Conservation (phyloP, 257 asterid genomes). For the Salvia rosmarinus region DNA sequence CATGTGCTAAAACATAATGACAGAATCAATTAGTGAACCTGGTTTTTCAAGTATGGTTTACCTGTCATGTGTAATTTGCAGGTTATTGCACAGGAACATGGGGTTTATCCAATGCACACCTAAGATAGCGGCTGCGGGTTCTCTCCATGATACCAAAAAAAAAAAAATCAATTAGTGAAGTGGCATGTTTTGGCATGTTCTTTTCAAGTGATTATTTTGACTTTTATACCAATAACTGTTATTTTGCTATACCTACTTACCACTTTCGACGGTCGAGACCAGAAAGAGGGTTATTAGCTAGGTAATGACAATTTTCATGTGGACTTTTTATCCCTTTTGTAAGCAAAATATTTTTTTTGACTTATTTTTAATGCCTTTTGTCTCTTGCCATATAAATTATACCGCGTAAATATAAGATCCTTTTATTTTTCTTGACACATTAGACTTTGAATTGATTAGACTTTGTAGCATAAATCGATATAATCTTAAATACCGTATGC, state of each 20-base stretch:
- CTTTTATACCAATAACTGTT: not conserved
- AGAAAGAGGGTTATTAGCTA: slow-evolving; percentile 17
- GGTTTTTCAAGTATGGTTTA: too few species aligned
- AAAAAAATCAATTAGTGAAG: slow-evolving; percentile 26
- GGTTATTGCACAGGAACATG: too few species aligned
- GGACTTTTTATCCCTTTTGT: slow-evolving; percentile 16
- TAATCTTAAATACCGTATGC: too few species aligned
- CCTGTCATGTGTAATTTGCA: too few species aligned
- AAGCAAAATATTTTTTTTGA: slow-evolving; percentile 26
- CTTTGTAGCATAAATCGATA: too few species aligned
- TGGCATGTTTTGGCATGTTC: slow-evolving; percentile 29
- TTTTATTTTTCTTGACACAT: not conserved
- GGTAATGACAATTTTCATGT: slow-evolving; percentile 26
- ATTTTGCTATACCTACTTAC: slow-evolving; percentile 8
- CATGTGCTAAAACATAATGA: slow-evolving; percentile 34
- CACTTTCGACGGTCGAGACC: slow-evolving; percentile 18
- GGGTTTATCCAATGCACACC: too few species aligned
- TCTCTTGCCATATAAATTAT: slow-evolving; percentile 19
- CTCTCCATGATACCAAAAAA: too few species aligned
- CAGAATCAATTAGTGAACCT: slow-evolving; percentile 28
- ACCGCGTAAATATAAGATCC: not conserved
- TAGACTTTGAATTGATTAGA: too few species aligned
- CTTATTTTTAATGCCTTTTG: not conserved
- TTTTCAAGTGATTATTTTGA: slow-evolving; percentile 7
- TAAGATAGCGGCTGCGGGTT: too few species aligned